Evolutionary conservation across 257 asterid species (phyloP), one percentile per base, ranked within the genome.

Genomic region (Scutellaria minor): DNA sequence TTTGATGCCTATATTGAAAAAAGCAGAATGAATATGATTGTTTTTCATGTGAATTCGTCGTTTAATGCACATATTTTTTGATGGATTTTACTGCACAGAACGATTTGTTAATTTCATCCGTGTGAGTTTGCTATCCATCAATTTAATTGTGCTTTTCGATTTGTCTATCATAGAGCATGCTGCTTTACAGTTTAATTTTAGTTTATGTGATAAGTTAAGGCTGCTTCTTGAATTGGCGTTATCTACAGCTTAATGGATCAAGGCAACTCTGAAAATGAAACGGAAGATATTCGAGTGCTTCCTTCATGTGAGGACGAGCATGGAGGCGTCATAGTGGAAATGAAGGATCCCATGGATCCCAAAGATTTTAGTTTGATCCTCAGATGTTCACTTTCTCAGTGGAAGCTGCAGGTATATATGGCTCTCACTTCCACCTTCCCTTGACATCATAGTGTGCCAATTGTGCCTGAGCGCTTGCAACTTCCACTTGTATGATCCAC

Each of bases 341-440:
- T 90, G 83, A 45, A 83, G 82, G 88, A 71, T 74, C 75, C 85
- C 15, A 84, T 90, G 83, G 86, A 85, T 60, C 85, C 90, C 24
- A 46, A 54, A 46, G 69, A 72, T 42, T 90, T 90, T 52, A 64
- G 75, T 62, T 18, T 79, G 68, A 40, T 64, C 71, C 95, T 90
- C 41, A 81, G 68, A 76, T 74, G 68, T 79, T 88, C 96, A 1
- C 47, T 90, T 15, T 70, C 68, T 8, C 74, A 64, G 50, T 90
- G 96, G 96, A 85, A 86, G 77, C 68, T 85, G 68, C 90, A 86
- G 96, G 96, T 90, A 76, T 70, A 5, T 68, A 40, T 42, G 55
- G 52, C 10, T 58, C 37, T 31, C 37, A 4, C 37, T 31, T 4
- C 37, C 37, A 31, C 37, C 35, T 31, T 31, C 37, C 37, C 37